Conservation (phyloP, 1,284 basidiomycete genomes). For the Cryptococcus depauperatus region DNA sequence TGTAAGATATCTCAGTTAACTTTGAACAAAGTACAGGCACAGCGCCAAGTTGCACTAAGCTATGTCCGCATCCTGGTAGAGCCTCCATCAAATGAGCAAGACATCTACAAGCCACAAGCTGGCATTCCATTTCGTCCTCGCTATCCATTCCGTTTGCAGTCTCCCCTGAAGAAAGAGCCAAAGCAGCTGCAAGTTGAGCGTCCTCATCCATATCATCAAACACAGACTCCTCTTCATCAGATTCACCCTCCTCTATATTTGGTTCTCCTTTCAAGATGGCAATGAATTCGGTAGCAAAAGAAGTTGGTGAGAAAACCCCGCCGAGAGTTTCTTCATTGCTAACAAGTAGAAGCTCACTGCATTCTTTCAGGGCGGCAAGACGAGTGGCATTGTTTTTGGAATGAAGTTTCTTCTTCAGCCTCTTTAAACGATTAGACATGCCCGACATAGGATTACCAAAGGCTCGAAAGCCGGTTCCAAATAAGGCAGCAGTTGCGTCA, state of each 20-base stretch:
- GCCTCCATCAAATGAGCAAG: conserved; percentile 95
- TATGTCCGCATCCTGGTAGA: conserved; percentile 84
- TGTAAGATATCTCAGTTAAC: conserved; percentile 88
- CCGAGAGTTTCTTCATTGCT: conserved; percentile 95
- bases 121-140: conserved; percentile 66
- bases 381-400: conserved; percentile 69
- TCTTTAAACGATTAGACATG: conserved; percentile 73
- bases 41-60: conserved; percentile 87
- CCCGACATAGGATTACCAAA: conserved; percentile 65
- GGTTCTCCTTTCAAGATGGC: conserved; percentile 76
- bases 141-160: conserved; percentile 26
- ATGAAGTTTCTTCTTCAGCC: conserved; percentile 82
- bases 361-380: conserved; percentile 83
- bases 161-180: conserved; percentile 50
- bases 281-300: conserved; percentile 86
- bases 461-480: conserved; percentile 41
- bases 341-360: conserved; percentile 89
- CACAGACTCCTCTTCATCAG: conserved; percentile 39
- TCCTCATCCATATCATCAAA: conserved; percentile 58
- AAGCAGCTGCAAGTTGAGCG: conserved; percentile 70
- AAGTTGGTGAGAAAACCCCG: conserved; percentile 77
- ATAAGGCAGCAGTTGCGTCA: conserved; percentile 65
- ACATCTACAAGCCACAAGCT: conserved; percentile 86
- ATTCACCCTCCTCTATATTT: conserved; percentile 30
- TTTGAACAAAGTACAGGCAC: conserved; percentile 93